Evolutionary conservation across 2,329 filamentous ascomycete genomes (phyloP).

Genomic region (Xylaria sp.): DNA sequence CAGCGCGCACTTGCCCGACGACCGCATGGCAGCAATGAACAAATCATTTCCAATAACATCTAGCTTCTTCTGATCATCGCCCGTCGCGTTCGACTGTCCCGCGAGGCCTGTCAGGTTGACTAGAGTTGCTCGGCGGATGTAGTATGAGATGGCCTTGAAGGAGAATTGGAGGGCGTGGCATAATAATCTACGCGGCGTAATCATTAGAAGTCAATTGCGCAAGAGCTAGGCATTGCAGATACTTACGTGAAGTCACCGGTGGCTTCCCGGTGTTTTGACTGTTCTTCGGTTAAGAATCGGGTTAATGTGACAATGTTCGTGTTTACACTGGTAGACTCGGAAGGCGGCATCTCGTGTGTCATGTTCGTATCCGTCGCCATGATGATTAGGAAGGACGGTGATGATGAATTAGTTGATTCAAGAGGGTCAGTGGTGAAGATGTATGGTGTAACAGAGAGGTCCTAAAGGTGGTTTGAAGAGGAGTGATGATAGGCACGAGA

Average conservation of each 20-base stretch:
- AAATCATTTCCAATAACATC: constrained; percentile 99
- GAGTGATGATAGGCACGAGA: constrained; percentile 11
- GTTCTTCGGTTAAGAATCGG: constrained; percentile 95
- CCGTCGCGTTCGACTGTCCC: constrained; percentile 92
- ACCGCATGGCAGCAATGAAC: constrained; percentile 95
- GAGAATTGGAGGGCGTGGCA: constrained; percentile 99
- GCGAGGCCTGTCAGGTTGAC: constrained; percentile 96
- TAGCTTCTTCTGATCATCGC: constrained; percentile 99
- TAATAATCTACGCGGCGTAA: constrained; percentile 71
- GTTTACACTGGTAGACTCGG: constrained; percentile 84
- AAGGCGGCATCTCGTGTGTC: constrained; percentile 44
- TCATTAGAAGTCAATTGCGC: constrained; percentile 26
- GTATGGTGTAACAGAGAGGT: not conserved
- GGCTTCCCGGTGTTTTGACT: constrained; percentile 90
- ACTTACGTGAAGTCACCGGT: constrained; percentile 97
- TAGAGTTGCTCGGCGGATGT: constrained; percentile 93
- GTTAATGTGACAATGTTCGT: constrained; percentile 96
- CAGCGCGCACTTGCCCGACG: constrained; percentile 88
- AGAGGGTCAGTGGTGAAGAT: not conserved
- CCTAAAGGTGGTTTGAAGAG: not conserved
- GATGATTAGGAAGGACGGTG: constrained; percentile 22
- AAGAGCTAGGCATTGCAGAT: not conserved
- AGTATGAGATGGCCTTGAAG: constrained; percentile 99
- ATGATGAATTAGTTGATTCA: not conserved
- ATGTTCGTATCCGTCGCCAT: constrained; percentile 44